A percentile compares a stretch with the other conserved stretches of the same genome.
Conservation (phyloP, 768 basidiomycete genomes). For the Chiua virens region DNA sequence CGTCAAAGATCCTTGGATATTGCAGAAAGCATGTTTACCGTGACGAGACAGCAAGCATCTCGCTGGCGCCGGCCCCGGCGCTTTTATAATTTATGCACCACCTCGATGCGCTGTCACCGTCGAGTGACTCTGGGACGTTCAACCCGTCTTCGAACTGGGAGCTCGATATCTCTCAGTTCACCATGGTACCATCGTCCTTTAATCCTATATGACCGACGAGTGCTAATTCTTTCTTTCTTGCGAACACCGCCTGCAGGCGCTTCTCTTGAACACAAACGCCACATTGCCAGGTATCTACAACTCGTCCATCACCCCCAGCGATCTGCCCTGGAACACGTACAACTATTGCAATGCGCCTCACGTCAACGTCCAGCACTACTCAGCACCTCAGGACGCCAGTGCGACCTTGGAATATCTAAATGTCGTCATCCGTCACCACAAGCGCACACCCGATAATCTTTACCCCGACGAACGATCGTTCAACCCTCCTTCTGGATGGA, state of each 20-base stretch:
- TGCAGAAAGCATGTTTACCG: too few relatives aligned
- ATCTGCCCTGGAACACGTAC: slow-evolving; percentile 49
- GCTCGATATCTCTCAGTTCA: not conserved
- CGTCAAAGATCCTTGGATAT: too few relatives aligned
- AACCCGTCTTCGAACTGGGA: not conserved
- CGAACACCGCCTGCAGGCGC: slow-evolving; percentile 1
- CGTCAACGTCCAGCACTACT: slow-evolving; percentile 41
- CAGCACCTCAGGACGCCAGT: slow-evolving; percentile 23
- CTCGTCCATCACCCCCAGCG: slow-evolving; percentile 41
- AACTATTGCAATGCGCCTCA: slow-evolving; percentile 55
- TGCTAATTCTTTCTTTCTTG: too few relatives aligned
- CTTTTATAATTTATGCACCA: not conserved
- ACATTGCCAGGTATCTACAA: slow-evolving; percentile 40
- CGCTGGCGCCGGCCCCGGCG: too few relatives aligned
- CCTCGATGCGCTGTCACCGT: not conserved
- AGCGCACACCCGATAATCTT: slow-evolving; percentile 52
- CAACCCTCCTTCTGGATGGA: slow-evolving; percentile 40
- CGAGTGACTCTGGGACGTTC: not conserved
- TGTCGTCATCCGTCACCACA: slow-evolving; percentile 47
- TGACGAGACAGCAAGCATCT: too few relatives aligned
- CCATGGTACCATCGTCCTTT: slow-evolving; percentile 3
- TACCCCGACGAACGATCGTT: slow-evolving; percentile 43
- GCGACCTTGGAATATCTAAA: slow-evolving; percentile 42
- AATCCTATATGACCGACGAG: too few relatives aligned
- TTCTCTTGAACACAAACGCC: slow-evolving; percentile 1